Evolutionary conservation across 1,284 basidiomycete species (phyloP).

Genomic region (Erythrobasidium hasegawianum): DNA sequence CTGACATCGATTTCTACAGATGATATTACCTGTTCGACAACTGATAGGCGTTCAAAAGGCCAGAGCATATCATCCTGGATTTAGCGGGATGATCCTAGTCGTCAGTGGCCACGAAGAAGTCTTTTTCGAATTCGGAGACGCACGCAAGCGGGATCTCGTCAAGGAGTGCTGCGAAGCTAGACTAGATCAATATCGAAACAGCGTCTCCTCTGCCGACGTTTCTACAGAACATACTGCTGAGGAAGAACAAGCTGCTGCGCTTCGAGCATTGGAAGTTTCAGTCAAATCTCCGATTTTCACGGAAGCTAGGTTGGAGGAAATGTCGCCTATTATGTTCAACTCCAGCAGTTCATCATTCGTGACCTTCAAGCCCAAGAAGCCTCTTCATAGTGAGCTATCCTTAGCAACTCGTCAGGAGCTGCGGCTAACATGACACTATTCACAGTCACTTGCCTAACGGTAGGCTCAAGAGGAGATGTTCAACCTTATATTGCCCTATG

Average conservation of each 20-base stretch:
- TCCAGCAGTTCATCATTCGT: constrained; percentile 88
- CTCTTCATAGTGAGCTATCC: constrained; percentile 56
- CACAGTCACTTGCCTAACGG: constrained; percentile 84
- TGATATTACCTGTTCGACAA: constrained; percentile 90
- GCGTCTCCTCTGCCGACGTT: background rate
- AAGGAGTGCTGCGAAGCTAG: constrained; percentile 54
- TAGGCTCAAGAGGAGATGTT: constrained; percentile 64
- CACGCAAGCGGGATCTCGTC: constrained; percentile 72
- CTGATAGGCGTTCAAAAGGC: constrained; percentile 77
- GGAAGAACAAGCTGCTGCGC: constrained; percentile 7
- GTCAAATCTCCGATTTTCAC: constrained; percentile 37
- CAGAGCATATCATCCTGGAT: constrained; percentile 81
- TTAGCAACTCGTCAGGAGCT: too few species aligned
- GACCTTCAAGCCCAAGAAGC: constrained; percentile 82
- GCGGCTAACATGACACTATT: background rate
- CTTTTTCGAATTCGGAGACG: constrained; percentile 85
- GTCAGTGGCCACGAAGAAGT: constrained; percentile 94
- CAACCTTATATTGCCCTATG: constrained; percentile 76
- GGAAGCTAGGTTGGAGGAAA: constrained; percentile 53
- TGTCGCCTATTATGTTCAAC: constrained; percentile 86
- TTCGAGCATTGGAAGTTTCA: constrained; percentile 15
- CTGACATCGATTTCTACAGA: too few species aligned
- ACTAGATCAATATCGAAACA: background rate
- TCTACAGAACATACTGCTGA: background rate
- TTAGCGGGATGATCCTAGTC: constrained; percentile 80